These are phyloP conservation scores for Avena insularis DNA, from an alignment of 176 grass and related monocot species.

Conservation along the genomic window DNA sequence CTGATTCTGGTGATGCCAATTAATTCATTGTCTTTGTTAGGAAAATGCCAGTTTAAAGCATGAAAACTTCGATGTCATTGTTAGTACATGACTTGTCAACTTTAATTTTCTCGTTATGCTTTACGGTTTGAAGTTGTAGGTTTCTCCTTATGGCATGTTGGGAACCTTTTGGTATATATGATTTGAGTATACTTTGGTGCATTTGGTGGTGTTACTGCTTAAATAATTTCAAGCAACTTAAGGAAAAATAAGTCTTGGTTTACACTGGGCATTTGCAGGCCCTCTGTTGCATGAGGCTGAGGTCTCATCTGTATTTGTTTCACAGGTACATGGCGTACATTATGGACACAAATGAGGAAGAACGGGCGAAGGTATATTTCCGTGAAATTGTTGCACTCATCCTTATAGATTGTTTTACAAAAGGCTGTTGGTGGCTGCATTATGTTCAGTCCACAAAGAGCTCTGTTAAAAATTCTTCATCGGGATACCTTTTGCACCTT, in stretches of 20 bases:
- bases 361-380: conserved; percentile 65
- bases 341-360: conserved; percentile 99
- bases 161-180: not conserved
- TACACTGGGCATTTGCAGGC: not conserved
- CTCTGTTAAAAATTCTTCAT: not conserved
- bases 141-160: not conserved
- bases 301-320: not conserved
- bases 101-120: not conserved
- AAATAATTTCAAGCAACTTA: not conserved
- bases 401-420: not conserved
- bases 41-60: conserved; percentile 17
- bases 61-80: not conserved
- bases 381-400: not conserved
- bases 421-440: not conserved
- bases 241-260: conserved; percentile 2
- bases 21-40: not conserved
- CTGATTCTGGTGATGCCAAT: not conserved
- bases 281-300: conserved; percentile 12
- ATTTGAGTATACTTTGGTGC: not conserved
- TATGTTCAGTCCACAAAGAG: not conserved
- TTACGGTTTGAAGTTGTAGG: not conserved
- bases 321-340: conserved; percentile 99
- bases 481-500: not conserved
- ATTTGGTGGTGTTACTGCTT: not conserved
- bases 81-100: not conserved